A percentile compares a stretch with the other conserved stretches of the same genome.
phyloP scores from a whole-genome alignment of 495 filamentous ascomycete genomes.

The Penicillium angulare region DNA sequence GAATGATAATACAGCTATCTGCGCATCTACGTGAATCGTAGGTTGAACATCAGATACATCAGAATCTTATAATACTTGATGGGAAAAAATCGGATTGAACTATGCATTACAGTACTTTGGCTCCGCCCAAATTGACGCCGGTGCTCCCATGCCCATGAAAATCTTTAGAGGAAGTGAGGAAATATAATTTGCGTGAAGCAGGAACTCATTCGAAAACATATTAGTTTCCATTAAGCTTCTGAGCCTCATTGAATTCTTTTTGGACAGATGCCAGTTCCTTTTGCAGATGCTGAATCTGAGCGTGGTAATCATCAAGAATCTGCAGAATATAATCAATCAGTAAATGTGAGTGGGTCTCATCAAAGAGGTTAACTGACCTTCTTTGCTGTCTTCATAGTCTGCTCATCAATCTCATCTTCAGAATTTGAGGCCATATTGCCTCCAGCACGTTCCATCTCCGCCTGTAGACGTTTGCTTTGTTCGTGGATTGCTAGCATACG shows the following conservation, averaged over 20 bases:
- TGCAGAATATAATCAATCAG: conserved; percentile 35
- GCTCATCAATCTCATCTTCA: conserved; percentile 66
- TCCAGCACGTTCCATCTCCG: conserved; percentile 70
- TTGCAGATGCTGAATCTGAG: conserved; percentile 80
- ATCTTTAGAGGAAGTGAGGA: conserved; percentile 11
- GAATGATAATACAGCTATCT: too few species aligned
- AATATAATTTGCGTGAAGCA: conserved; percentile 10
- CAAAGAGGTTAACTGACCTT: conserved; percentile 59
- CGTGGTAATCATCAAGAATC: conserved; percentile 89
- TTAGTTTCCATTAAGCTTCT: conserved; percentile 44
- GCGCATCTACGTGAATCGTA: too few species aligned
- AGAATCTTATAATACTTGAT: conserved; percentile 2
- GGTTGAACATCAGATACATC: background rate
- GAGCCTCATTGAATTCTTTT: conserved; percentile 77
- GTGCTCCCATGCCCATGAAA: conserved; percentile 26
- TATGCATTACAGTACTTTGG: conserved; percentile 25
- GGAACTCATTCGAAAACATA: background rate
- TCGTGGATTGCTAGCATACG: conserved; percentile 83
- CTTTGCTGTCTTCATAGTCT: conserved; percentile 74
- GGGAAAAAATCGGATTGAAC: conserved; percentile 20
- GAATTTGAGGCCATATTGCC: conserved; percentile 44
- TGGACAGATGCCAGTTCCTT: conserved; percentile 75
- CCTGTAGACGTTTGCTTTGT: conserved; percentile 72
- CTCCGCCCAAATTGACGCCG: conserved; percentile 23
- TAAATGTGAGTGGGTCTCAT: background rate